Evolutionary conservation across 83 land plant genomes (phyloP), one percentile per base, ranked within the genome.

Genomic region (Thuja plicata): DNA sequence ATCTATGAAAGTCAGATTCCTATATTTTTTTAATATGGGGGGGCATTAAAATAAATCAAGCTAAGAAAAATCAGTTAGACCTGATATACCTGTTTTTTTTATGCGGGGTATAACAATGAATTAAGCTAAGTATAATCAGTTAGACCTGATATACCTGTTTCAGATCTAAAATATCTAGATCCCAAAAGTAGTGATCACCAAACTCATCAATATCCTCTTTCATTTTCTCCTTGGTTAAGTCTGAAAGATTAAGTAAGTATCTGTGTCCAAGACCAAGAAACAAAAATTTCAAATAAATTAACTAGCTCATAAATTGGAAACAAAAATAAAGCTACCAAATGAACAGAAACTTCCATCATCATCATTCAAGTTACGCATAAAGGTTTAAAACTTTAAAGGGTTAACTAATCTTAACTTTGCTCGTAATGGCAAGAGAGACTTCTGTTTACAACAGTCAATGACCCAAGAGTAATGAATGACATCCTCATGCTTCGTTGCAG

Each of bases 401-500:
- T 8, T 17, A 40, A 54, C 21, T 16, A 16, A 37, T 16, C 84
- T 91, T 88, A 55, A 95, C 95, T 94, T 97, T 81, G 97, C 97
- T 82, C 93, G 94, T 41, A 97, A 86, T 24, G 90, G 92, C 50
- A 97, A 78, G 27, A 96, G 91, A 74, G 89, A 88, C 87, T 93
- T 97, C 89, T 94, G 91, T 35, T 91, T 86, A 71, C 93, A 93
- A 90, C 97, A 95, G 71, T 97, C 96, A 52, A 96, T 74, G 35
- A 97, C 78, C 99, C 99, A 97, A 35, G 97, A 95, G 82, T 88
- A 91, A 86, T 97, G 94, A 86, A 96, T 96, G 81, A 97, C 91
- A 92, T 97, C 99, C 76, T 96, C 95, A 89, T 85, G 93, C 79
- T 50, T 92, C 41, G 91, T 93, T 40, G 99, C 98, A 82, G 98